Evolutionary conservation across 257 asterid genomes (phyloP), one percentile per base, ranked within the genome.

Genomic region (Nicotiana attenuata): DNA sequence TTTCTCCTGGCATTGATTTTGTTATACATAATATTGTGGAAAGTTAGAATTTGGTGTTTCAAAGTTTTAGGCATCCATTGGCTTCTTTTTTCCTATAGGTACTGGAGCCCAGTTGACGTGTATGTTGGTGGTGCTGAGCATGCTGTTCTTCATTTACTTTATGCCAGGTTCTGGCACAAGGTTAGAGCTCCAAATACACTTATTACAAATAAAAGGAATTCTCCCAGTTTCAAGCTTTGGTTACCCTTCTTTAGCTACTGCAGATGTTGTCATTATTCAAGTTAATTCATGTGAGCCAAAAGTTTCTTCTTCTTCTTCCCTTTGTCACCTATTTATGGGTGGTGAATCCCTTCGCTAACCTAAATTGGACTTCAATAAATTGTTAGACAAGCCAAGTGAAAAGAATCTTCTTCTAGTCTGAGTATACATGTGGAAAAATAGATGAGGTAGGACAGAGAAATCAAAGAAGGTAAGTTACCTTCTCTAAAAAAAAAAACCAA

Each of bases 131-230:
- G 99, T 85, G 98, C 99, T 83, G 99, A 96, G 85, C 99, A 93
- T 91, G 99, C 99, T 66, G 99, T 96, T 89, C 99, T 96, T 88
- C 99, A 96, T 90, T 89, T 96, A 87, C 98, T 96, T 77, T 96
- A 96, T 89, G 96, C 99, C 85, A 91, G 98, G 88, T 96, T 96
- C 89, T 96, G 99, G 99, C 99, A 96, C 97, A 96, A 96, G 98
- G 98, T 96, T 68, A 78, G 87, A 82, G 29, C 60, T 83, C 69
- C 8, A 73, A 81, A 31, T 24, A 68, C 61, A 26, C 83, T 47
- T 78, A 14, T 60, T 84, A 50, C 63, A 75, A 75, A 50, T 50
- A 75, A 47, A 73, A 75, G 5, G 79, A 47, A 50, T 75, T 24
- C 63, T 50, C 41, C 52, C 63, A 75, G 79, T 50, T 75, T 75